phyloP scores from a whole-genome alignment of 768 basidiomycete species.

The Lyophyllum decastes region DNA sequence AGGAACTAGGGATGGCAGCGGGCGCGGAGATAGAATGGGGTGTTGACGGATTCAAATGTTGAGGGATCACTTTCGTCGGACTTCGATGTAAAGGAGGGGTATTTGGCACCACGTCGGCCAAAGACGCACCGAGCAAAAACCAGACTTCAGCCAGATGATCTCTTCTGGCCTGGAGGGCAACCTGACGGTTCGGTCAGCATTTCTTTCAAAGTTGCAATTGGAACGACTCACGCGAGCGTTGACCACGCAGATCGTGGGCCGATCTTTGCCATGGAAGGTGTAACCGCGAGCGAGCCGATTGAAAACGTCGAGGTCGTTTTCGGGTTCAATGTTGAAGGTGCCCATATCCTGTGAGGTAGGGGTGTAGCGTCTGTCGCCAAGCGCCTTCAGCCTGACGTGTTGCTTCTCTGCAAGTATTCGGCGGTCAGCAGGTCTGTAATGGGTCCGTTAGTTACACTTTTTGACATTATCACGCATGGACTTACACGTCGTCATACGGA shows the following conservation, averaged over 20 bases:
- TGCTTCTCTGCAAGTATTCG: conserved; percentile 31
- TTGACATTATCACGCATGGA: background rate
- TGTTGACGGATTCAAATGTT: conserved; percentile 9
- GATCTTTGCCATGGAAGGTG: conserved; percentile 49
- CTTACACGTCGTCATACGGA: conserved; percentile 82
- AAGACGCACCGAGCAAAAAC: conserved; percentile 60
- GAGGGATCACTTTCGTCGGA: conserved; percentile 10
- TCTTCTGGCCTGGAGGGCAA: conserved; percentile 61
- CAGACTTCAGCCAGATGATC: conserved; percentile 63
- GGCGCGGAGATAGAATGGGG: conserved; percentile 43
- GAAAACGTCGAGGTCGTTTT: conserved; percentile 51
- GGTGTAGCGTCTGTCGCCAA: conserved; percentile 57
- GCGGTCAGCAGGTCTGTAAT: conserved; percentile 38
- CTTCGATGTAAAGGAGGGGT: conserved; percentile 25
- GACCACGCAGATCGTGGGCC: conserved; percentile 47
- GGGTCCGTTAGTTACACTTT: conserved; percentile 2
- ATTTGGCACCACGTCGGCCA: conserved; percentile 49
- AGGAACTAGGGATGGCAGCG: conserved; percentile 31
- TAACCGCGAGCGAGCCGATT: conserved; percentile 65
- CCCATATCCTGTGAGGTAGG: conserved; percentile 62
- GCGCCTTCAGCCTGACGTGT: conserved; percentile 47
- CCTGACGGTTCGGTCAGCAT: conserved; percentile 31
- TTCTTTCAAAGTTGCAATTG: background rate
- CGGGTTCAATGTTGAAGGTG: conserved; percentile 37
- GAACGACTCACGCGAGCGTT: conserved; percentile 54